These are phyloP conservation scores for Cryptosporidium bovis DNA, from an alignment of 169 alveolate species.

Conservation along the genomic window DNA sequence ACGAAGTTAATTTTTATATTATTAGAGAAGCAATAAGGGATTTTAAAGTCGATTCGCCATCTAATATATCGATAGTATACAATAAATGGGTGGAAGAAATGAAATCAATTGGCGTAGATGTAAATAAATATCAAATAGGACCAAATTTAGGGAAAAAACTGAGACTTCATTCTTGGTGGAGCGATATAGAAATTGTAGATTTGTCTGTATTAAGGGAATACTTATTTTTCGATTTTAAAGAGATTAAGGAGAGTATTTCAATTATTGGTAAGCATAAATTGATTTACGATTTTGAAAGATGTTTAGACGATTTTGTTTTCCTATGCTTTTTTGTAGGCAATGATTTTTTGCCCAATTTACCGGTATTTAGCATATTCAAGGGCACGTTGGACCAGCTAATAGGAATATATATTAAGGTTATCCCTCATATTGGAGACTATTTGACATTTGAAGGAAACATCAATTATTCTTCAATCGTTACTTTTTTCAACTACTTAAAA, in stretches of 20 bases:
- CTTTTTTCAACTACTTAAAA: constrained; percentile 19
- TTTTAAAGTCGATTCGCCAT: constrained; percentile 48
- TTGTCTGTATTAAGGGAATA: constrained; percentile 86
- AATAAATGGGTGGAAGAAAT: constrained; percentile 41
- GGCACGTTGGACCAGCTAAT: constrained; percentile 97
- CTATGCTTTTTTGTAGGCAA: constrained; percentile 97
- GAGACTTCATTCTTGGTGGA: constrained; percentile 69
- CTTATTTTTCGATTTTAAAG: constrained; percentile 83
- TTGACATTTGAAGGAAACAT: constrained; percentile 89
- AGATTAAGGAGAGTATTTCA: constrained; percentile 22
- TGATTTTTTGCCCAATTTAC: constrained; percentile 96
- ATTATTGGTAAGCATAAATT: constrained; percentile 10
- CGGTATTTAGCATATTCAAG: constrained; percentile 92
- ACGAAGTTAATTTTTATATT: constrained; percentile 94
- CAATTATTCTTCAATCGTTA: constrained; percentile 69
- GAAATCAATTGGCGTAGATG: neutral
- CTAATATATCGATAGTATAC: constrained; percentile 36
- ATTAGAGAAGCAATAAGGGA: constrained; percentile 89
- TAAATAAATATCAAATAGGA: neutral
- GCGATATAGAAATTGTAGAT: constrained; percentile 76
- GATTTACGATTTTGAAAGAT: constrained; percentile 91
- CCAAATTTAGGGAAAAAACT: constrained; percentile 36
- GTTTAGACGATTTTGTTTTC: constrained; percentile 95
- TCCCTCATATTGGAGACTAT: constrained; percentile 91
- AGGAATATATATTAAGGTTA: constrained; percentile 89